Evolutionary conservation across 768 basidiomycete species (phyloP).

Genomic region (Suillus americanus): DNA sequence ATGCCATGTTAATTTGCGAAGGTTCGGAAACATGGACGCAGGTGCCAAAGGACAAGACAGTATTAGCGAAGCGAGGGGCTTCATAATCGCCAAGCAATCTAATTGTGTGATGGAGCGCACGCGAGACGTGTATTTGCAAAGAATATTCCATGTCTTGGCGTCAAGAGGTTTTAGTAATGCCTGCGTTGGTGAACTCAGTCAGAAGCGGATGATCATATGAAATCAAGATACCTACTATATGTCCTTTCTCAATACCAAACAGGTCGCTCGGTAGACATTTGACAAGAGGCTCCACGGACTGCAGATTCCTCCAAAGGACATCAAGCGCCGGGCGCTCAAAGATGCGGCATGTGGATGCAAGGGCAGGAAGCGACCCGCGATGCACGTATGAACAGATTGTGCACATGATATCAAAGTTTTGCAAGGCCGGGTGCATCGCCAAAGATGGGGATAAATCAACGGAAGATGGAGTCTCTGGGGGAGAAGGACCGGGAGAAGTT

Average conservation of each 20-base stretch:
- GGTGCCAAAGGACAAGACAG: too few species aligned
- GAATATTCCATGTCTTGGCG: too few species aligned
- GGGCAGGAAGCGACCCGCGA: neutral
- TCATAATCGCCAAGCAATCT: too few species aligned
- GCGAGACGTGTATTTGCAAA: too few species aligned
- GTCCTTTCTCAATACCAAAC: neutral
- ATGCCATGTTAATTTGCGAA: too few species aligned
- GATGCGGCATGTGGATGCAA: slow-evolving; percentile 4
- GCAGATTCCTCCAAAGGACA: slow-evolving; percentile 3
- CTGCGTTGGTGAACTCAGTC: too few species aligned
- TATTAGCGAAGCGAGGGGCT: too few species aligned
- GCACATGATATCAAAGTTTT: neutral
- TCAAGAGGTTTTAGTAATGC: too few species aligned
- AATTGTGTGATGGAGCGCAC: too few species aligned
- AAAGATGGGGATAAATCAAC: neutral
- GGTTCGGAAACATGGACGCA: too few species aligned
- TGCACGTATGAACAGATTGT: neutral
- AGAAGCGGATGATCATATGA: neutral
- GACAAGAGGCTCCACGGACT: neutral
- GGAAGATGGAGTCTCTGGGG: neutral
- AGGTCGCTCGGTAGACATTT: slow-evolving; percentile 11
- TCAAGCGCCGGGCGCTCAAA: slow-evolving; percentile 6
- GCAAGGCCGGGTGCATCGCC: neutral
- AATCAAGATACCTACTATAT: neutral
- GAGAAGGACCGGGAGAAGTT: neutral